Base-by-base conservation (phyloP, 306 rosid genomes). In the Inga laurina region DNA sequence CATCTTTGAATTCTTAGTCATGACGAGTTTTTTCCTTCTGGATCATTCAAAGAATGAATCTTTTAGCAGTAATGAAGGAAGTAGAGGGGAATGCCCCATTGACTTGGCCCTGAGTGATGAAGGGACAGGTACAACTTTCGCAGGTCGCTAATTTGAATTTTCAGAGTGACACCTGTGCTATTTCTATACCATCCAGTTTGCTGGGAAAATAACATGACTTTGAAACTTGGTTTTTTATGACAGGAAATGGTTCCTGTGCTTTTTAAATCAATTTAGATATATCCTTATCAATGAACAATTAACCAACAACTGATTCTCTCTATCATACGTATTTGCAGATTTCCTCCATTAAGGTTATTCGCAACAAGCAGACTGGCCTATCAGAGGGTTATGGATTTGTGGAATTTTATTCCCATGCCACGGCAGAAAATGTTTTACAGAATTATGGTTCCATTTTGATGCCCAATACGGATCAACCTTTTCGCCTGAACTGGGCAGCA, bases 371-470 rank as follows among this genome's bases (percentile, higher is more conserved):
- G 54, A 91, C 90, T 54, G 93, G 93, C 59, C 66, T 91, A 85
- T 94, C 98, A n/a, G 98, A 96, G 88, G 97, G 99, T 78, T 96
- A 96, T 79, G 99, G 99, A 69, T 96, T 94, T 80, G 97, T 92
- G 64, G 99, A 96, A 79, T 94, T 94, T 57, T 88, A 76, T 87
- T 84, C 97, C 27, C 98, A 90, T 78, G 87, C 91, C 48, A 88
- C 92, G 56, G 98, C 99, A 19, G 99, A 97, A 89, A 97, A 92
- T 77, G 95, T 92, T 74, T 86, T 97, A 35, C 97, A 90, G 88
- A 91, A 74, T 80, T 97, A 92, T 84, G 82, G 88, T 84, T 88
- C 91, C 86, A 72, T 94, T 48, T 72, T 83, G 79, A 97, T 97
- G 99, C 99, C 99, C 49, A 92, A 89, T 75, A 91, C 93, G 4